These are phyloP conservation scores for Saxophila tyrrhenica DNA, from an alignment of 495 filamentous ascomycete genomes.

Conservation along the genomic window DNA sequence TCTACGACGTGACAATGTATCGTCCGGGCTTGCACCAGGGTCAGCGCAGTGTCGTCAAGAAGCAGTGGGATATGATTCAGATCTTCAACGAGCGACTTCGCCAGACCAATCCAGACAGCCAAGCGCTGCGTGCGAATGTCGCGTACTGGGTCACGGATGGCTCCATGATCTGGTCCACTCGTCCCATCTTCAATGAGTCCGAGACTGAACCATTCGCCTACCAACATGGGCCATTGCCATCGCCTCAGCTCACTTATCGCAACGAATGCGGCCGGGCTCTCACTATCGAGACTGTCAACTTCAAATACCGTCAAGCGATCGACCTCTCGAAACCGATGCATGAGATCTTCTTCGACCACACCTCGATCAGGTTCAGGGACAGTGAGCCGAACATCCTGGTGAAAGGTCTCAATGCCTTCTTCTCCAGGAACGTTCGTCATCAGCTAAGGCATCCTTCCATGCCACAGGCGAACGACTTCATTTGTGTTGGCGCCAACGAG, in stretches of 20 bases:
- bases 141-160: constrained; percentile 9
- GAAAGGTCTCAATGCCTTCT: constrained; percentile 9
- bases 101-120: neutral
- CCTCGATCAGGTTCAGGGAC: neutral
- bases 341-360: neutral
- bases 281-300: neutral
- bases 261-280: constrained; percentile 4
- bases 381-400: neutral
- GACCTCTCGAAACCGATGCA: neutral
- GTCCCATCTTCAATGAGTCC: neutral
- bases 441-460: neutral
- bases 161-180: constrained; percentile 8
- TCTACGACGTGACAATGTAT: neutral
- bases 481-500: neutral
- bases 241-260: neutral
- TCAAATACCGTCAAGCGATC: neutral
- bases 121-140: neutral
- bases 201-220: neutral
- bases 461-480: neutral
- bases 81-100: neutral
- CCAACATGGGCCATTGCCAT: neutral
- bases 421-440: constrained; percentile 1
- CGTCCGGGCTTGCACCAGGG: neutral
- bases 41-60: neutral
- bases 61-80: neutral